Evolutionary conservation across 169 alveolate genomes (phyloP), one percentile per base, ranked within the genome.

Genomic region (Babesia sp.): DNA sequence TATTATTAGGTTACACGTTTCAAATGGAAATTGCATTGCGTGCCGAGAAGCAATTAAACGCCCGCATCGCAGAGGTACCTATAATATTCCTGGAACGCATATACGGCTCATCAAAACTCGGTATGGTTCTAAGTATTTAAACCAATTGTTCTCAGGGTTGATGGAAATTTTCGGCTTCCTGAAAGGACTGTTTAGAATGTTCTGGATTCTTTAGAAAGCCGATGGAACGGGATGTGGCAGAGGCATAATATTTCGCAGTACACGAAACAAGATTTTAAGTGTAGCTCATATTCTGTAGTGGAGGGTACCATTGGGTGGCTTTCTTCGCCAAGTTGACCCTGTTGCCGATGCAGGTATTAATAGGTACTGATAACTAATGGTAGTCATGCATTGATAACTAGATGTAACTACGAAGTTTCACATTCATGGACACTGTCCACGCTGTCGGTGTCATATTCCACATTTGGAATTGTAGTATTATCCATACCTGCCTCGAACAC

Each of bases 21-120:
- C 97, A 98, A 84, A 96, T 97, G 98, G 99, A 98, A 85, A 94
- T 96, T 34, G 92, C 95, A 44, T 94, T 94, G 36, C 93, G 98
- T 74, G 98, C 99, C 28, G 81, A 91, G 46, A 91, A 90, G 79
- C 73, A 74, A 51, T 95, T 95, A 28, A 84, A 84, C 45, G 93
- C 87, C 56, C 76, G 81, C 36, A 92, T 98, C 66, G 98, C 93
- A 44, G 99, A 98, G 84, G 97, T 96, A 22, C 99, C 99, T 5
- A 97, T 97, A 37, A 91, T 96, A 36, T 98, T 98, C 89, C 96
- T 95, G 28, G 99, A 98, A 78, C 90, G 99, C 77, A 79, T 98
- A 6, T 96, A 90, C 86, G 99, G 99, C 45, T 91, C 89, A 66
- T 92, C 98, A 22, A 98, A 98, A 83, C 85, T 98, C 24, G 97